Base-by-base conservation (phyloP, 495 filamentous ascomycete species). In the Viridothelium virens region DNA sequence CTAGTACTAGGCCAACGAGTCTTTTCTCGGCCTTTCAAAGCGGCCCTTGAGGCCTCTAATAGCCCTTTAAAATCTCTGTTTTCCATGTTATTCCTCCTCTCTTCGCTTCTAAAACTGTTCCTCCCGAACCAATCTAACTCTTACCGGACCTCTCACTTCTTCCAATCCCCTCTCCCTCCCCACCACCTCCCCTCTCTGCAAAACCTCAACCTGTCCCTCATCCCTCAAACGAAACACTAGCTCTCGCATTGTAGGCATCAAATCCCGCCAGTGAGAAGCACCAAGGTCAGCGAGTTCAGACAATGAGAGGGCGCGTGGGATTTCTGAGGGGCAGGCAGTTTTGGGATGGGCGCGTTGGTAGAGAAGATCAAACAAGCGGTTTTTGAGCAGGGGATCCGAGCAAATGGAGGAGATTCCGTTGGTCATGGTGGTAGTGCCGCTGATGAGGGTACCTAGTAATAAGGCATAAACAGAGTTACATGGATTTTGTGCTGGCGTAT, bases 261-360 rank as follows among this genome's bases (percentile, higher is more conserved):
- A 62, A 18, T 81, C 77, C 67, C 78, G 64, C 81, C 81, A 82
- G 2, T 68, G 66, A 12, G 39, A 38, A 9, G 66, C 71, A n/a
- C 71, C 74, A 34, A 76, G 53, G 9, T 38, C 31, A 5, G 61
- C 31, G 9, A 82, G 71, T 63, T 82, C 78, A 7, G 63, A 61
- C 2, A 46, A 11, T 7, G 74, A 72, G 16, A 82, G 69, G 0
- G 77, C 71, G 14, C 81, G 74, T 11, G 81, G 75, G 33, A 81
- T 72, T 72, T 82, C 81, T 1, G 81, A 83, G 6, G 81, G 81
- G 67, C 81, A 83, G 38, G 80, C 75, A 2, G 81, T 83, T 67
- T 82, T 83, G 11, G 81, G 81, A 10, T 65, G 73, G 9, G 67
- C 63, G 3, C 74, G 50, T 5, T 37, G 67, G 16, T 44, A 9